Evolutionary conservation across 2,329 filamentous ascomycete genomes (phyloP).

Genomic region (Fusarium lateritium): DNA sequence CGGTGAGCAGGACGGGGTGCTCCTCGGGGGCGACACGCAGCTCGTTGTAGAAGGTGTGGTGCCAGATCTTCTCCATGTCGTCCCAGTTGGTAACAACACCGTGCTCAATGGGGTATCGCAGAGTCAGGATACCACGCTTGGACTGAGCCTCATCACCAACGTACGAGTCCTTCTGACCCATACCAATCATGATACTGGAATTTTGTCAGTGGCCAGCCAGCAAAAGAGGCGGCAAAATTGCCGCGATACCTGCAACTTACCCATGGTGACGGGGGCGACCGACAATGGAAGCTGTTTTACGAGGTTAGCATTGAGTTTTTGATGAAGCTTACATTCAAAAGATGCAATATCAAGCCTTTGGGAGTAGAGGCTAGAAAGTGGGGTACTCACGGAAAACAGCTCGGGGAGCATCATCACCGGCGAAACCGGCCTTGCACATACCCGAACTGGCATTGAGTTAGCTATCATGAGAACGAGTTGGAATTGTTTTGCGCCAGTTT

Average conservation of each 20-base stretch:
- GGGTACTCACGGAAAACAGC: constrained; percentile 97
- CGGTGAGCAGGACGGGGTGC: constrained; percentile 98
- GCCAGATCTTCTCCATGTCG: constrained; percentile 99
- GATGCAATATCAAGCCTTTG: constrained; percentile 38
- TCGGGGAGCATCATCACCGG: constrained; percentile 99
- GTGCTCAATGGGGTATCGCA: constrained; percentile 99
- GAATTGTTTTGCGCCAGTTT: constrained; percentile 12
- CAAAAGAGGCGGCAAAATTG: constrained; percentile 31
- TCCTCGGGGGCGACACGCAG: constrained; percentile 99
- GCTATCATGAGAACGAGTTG: constrained; percentile 41
- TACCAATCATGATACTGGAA: constrained; percentile 99
- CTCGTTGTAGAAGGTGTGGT: constrained; percentile 99
- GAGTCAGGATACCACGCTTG: constrained; percentile 99
- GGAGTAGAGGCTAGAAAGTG: constrained; percentile 49
- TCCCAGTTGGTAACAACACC: constrained; percentile 99
- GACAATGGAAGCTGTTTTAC: constrained; percentile 90
- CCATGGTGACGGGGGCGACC: constrained; percentile 99
- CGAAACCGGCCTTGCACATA: constrained; percentile 99
- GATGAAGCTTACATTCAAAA: constrained; percentile 24
- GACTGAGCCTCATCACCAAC: constrained; percentile 99
- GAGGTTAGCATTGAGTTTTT: constrained; percentile 55
- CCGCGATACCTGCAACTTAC: constrained; percentile 71
- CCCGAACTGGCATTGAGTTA: constrained; percentile 82
- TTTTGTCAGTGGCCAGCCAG: constrained; percentile 31
- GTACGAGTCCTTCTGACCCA: constrained; percentile 99